Conservation (phyloP, 2,329 filamentous ascomycete species). For the Aureobasidium pullulans region DNA sequence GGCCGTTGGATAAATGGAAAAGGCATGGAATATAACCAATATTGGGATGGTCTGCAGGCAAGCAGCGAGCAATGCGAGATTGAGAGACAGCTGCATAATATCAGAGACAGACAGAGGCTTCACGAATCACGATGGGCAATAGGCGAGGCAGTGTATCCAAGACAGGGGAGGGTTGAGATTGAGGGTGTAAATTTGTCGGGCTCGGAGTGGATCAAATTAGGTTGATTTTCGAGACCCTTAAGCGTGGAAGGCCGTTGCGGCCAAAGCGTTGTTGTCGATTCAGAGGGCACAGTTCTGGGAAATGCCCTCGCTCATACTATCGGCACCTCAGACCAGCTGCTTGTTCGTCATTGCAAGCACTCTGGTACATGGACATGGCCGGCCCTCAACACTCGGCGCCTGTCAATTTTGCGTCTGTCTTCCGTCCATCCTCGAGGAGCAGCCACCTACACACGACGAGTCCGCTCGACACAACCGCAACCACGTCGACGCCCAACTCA, state of each 20-base stretch:
- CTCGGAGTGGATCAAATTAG: neutral
- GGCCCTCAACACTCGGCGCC: conserved; percentile 8
- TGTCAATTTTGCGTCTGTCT: neutral
- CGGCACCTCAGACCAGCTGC: conserved; percentile 7
- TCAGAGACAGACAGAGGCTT: neutral
- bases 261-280: neutral
- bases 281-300: conserved; percentile 1
- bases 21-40: neutral
- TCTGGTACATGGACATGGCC: neutral
- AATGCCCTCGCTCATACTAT: neutral
- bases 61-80: neutral
- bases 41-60: neutral
- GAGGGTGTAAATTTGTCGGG: neutral
- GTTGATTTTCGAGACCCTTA: conserved; percentile 1
- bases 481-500: neutral
- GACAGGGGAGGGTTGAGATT: neutral
- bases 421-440: neutral
- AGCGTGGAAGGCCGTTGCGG: neutral
- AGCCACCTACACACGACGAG: neutral
- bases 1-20: conserved; percentile 12
- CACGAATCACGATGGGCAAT: neutral
- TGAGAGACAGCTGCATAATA: neutral
- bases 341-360: conserved; percentile 3
- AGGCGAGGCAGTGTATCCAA: neutral
- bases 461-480: neutral